phyloP scores from a whole-genome alignment of 2,329 filamentous ascomycete species.

The Aschersonia sp. region DNA sequence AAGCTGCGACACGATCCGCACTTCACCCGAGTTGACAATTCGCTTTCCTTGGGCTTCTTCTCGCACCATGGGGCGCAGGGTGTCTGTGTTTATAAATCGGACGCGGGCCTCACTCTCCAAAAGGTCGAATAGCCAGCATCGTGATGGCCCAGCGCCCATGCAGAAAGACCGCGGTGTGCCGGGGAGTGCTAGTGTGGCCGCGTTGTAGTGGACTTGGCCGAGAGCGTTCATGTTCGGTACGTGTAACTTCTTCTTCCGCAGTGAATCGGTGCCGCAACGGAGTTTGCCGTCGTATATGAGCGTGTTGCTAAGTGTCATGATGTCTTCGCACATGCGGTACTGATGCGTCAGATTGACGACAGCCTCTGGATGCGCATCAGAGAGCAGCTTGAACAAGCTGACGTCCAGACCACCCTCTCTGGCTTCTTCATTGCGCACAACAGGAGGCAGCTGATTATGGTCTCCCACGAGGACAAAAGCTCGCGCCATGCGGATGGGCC shows the following conservation, averaged over 20 bases:
- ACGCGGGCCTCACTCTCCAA: slow-evolving; percentile 59
- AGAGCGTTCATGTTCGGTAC: slow-evolving; percentile 53
- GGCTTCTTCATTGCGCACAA: slow-evolving; percentile 86
- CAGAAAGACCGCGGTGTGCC: slow-evolving; percentile 38
- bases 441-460: slow-evolving; percentile 86
- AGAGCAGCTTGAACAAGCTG: slow-evolving; percentile 85
- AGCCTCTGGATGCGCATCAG: slow-evolving; percentile 71
- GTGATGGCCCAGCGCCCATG: slow-evolving; percentile 26
- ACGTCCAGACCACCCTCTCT: slow-evolving; percentile 76
- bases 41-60: slow-evolving; percentile 71
- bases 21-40: slow-evolving; percentile 80
- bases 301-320: slow-evolving; percentile 86
- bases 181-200: slow-evolving; percentile 25
- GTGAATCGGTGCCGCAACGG: slow-evolving; percentile 69
- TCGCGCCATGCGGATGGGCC: slow-evolving; percentile 80
- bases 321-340: slow-evolving; percentile 95
- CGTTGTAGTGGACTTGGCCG: slow-evolving; percentile 41
- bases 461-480: slow-evolving; percentile 94
- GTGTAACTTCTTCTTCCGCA: slow-evolving; percentile 53
- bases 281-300: slow-evolving; percentile 86
- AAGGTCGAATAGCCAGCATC: slow-evolving; percentile 66
- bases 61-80: slow-evolving; percentile 43
- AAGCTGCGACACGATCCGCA: slow-evolving; percentile 60
- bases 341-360: slow-evolving; percentile 91
- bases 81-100: slow-evolving; percentile 81